Conservation (phyloP, 106 monocot genomes). For the Platanthera zijinensis region DNA sequence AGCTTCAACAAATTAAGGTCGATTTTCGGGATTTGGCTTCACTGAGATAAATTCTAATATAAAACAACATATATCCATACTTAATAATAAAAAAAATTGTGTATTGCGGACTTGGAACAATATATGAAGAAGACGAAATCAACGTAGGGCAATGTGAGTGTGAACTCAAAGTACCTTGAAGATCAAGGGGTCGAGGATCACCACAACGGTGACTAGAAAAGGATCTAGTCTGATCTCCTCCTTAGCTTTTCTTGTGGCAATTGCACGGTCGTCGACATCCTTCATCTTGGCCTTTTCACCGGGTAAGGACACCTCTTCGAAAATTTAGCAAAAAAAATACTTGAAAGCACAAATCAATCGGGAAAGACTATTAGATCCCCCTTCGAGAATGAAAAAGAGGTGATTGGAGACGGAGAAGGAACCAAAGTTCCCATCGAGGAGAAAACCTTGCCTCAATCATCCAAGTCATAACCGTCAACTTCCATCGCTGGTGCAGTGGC, state of each 20-base stretch:
- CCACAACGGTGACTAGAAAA: constrained; percentile 28
- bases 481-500: no score
- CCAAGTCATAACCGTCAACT: constrained; percentile 11
- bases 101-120: no score
- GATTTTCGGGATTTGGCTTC: no score
- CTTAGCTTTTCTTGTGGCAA: constrained; percentile 45
- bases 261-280: constrained; percentile 36
- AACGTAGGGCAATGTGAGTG: not conserved
- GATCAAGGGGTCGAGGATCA: constrained; percentile 38
- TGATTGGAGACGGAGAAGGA: not conserved
- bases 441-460: constrained; percentile 22
- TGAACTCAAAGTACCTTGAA: constrained; percentile 23
- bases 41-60: no score
- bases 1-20: no score
- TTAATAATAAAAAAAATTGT: no score
- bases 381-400: not conserved
- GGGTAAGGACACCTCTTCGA: constrained; percentile 64
- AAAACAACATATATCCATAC: no score
- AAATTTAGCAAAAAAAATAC: not conserved
- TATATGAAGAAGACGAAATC: no score
- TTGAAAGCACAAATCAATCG: not conserved
- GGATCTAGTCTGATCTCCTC: constrained; percentile 59
- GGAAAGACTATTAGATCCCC: not conserved
- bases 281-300: constrained; percentile 58
- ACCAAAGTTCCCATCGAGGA: constrained; percentile 54